Base-by-base conservation (phyloP, 441 rosid genomes). In the Isatis lusitanica region DNA sequence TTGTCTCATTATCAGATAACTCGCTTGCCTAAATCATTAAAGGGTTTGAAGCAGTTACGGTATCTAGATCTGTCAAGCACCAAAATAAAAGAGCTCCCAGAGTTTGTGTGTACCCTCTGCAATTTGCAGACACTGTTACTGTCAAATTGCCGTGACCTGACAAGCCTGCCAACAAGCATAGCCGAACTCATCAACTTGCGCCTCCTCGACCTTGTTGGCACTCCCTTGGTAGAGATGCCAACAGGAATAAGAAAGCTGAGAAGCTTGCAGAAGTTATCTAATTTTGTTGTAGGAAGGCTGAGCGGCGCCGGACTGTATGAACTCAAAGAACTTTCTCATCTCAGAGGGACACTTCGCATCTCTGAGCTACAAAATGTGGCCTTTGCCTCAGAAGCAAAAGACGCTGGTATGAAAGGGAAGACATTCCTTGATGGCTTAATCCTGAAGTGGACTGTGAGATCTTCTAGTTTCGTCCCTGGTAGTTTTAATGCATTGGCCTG, bases 41-140 rank as follows among this genome's bases (percentile, higher is more conserved):
- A 73, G 16, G 47, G 55, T 42, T 66, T 83, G 48, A 78, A 70
- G 73, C 77, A 73, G 51, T 63, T 83, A 31, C 81, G 86, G 36
- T 80, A 78, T 65, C 68, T 83, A 24, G 79, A 83, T 40, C 75
- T 80, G 53, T 83, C 84, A 35, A 43, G 21, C 70, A 75, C 79
- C 46, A 36, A 15, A 31, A 61, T 83, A 50, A 73, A 63, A 47
- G 47, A 18, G 46, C 69, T 83, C 40, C 71, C 80, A 15, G 75
- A 83, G 26, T 73, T 68, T 52, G 56, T 79, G 47, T 51, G 79
- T 52, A 65, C 72, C 48, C 63, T 83, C 63, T 76, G 55, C 36
- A 83, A 78, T 48, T 56, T 83, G 62, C 81, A 83, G 73, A 79
- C 79, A 15, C 47, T 83, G 6, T 10, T 83, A 36, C 51, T 83